A percentile compares a stretch with the other conserved stretches of the same genome.
phyloP scores from a whole-genome alignment of 2,329 filamentous ascomycete genomes.

The Fusarium floridanum region DNA sequence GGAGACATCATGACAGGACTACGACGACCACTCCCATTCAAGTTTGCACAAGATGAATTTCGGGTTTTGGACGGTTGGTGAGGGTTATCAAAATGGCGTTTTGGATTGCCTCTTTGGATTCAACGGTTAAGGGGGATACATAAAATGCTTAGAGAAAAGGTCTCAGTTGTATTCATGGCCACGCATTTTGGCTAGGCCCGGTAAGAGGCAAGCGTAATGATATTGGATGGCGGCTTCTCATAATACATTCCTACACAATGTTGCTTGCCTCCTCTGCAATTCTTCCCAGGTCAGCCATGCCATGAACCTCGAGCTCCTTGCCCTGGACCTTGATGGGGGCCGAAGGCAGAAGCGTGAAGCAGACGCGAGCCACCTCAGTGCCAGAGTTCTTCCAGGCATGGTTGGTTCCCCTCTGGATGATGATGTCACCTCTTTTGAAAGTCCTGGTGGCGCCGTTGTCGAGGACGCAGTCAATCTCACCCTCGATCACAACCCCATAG shows the following conservation, averaged over 20 bases:
- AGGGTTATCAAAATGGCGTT: neutral
- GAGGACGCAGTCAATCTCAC: slow-evolving; percentile 39
- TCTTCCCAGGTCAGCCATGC: slow-evolving; percentile 36
- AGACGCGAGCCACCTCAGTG: slow-evolving; percentile 36
- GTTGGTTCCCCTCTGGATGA: slow-evolving; percentile 43
- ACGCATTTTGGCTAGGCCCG: neutral
- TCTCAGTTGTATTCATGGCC: slow-evolving; percentile 7
- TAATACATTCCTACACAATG: neutral
- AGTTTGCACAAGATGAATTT: slow-evolving; percentile 32
- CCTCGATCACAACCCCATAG: slow-evolving; percentile 40
- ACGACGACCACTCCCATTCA: slow-evolving; percentile 46
- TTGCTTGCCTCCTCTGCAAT: slow-evolving; percentile 34
- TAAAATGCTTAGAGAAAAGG: neutral
- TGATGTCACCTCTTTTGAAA: slow-evolving; percentile 36
- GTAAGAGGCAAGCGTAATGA: neutral
- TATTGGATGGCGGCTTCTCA: neutral
- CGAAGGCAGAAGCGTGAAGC: slow-evolving; percentile 39
- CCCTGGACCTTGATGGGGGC: slow-evolving; percentile 33
- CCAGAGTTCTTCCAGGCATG: slow-evolving; percentile 43
- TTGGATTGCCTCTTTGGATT: neutral
- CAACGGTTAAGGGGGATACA: neutral
- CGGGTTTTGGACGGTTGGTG: slow-evolving; percentile 25
- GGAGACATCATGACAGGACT: slow-evolving; percentile 40
- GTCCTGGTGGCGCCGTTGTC: slow-evolving; percentile 35
- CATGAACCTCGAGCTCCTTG: slow-evolving; percentile 40